Percentiles rank a stretch among this genome's conserved stretches.
phyloP scores from a whole-genome alignment of 495 filamentous ascomycete species.

The Collariella sp. region DNA sequence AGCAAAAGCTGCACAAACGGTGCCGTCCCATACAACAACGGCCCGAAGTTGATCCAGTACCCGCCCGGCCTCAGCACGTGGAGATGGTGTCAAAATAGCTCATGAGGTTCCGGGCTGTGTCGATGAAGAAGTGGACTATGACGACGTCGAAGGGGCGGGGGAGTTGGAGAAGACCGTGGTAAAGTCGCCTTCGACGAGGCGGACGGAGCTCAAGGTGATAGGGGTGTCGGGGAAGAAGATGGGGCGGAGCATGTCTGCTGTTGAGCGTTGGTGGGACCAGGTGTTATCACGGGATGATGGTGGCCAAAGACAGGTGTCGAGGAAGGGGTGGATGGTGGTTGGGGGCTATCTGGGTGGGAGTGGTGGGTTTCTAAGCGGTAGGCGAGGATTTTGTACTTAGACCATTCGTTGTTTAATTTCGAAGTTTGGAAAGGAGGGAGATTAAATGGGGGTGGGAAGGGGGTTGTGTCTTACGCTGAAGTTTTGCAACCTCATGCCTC shows the following conservation, averaged over 20 bases:
- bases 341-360: background rate
- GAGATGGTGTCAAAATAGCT: slow-evolving; percentile 37
- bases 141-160: slow-evolving; percentile 29
- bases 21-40: slow-evolving; percentile 28
- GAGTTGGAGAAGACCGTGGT: slow-evolving; percentile 17
- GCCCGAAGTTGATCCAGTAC: slow-evolving; percentile 41
- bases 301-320: no score
- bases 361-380: slow-evolving; percentile 20
- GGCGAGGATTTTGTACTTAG: slow-evolving; percentile 35
- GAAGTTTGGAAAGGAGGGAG: slow-evolving; percentile 17
- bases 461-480: background rate
- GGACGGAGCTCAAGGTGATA: slow-evolving; percentile 9
- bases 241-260: slow-evolving; percentile 30
- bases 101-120: slow-evolving; percentile 41
- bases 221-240: slow-evolving; percentile 31
- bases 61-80: slow-evolving; percentile 33
- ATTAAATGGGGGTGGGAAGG: background rate
- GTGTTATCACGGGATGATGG: no score
- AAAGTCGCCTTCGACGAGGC: slow-evolving; percentile 41
- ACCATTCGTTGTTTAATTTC: slow-evolving; percentile 40
- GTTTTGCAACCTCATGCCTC: slow-evolving; percentile 32
- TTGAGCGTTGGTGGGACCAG: slow-evolving; percentile 39
- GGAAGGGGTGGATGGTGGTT: slow-evolving; percentile 36
- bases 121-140: slow-evolving; percentile 44
- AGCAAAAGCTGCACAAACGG: slow-evolving; percentile 27